These are phyloP conservation scores for Solanum clarkiae DNA, from an alignment of 257 asterid species.

Conservation along the genomic window DNA sequence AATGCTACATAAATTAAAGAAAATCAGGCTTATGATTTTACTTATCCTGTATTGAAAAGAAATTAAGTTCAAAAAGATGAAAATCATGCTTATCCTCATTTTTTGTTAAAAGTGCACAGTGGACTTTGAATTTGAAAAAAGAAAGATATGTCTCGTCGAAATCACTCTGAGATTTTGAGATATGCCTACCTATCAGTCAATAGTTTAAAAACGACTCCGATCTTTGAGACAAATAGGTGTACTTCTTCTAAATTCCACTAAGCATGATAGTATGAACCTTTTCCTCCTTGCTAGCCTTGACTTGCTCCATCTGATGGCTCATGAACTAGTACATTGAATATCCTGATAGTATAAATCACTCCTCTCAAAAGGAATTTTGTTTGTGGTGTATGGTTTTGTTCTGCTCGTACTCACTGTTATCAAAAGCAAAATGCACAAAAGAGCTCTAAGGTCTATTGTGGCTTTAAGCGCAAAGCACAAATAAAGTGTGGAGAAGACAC, in stretches of 20 bases:
- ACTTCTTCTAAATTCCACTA: neutral
- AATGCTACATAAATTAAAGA: neutral
- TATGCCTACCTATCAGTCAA: neutral
- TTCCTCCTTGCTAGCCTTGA: neutral
- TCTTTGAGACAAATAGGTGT: neutral
- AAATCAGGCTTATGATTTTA: neutral
- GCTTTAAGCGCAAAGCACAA: no score
- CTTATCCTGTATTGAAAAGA: neutral
- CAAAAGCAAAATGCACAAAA: no score
- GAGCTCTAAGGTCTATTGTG: no score
- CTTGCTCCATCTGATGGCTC: neutral
- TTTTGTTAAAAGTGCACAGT: neutral
- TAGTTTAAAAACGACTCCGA: neutral
- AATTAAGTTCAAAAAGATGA: neutral
- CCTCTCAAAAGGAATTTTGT: neutral
- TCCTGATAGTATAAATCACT: neutral
- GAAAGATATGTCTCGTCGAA: neutral
- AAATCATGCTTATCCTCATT: neutral
- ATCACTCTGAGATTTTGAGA: neutral
- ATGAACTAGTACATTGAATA: neutral
- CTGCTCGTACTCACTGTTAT: neutral
- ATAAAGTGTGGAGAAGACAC: no score
- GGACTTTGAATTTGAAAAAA: neutral
- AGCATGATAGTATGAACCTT: neutral
- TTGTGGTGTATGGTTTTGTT: neutral